Evolutionary conservation across 2,329 filamentous ascomycete genomes (phyloP).

Genomic region (Xylaria sp.): DNA sequence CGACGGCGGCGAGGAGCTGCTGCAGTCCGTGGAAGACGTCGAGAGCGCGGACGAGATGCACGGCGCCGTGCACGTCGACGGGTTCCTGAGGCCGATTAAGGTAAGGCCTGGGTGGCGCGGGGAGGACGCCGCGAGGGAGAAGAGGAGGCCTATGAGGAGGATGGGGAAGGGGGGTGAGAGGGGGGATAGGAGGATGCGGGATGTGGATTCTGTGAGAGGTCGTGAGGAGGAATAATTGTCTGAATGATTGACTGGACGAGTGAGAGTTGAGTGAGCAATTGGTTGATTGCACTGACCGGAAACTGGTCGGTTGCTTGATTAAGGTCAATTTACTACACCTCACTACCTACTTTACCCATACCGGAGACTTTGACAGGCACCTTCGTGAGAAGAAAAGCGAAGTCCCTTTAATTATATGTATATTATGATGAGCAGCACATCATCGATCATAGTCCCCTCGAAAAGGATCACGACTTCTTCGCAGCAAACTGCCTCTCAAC

Average conservation of each 20-base stretch:
- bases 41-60: constrained; percentile 64
- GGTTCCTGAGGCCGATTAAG: constrained; percentile 70
- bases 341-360: neutral
- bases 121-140: constrained; percentile 46
- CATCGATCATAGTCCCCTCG: neutral
- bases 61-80: constrained; percentile 75
- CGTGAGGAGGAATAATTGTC: neutral
- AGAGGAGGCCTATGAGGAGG: constrained; percentile 5
- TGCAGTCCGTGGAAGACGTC: constrained; percentile 47
- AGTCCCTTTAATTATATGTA: neutral
- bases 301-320: neutral
- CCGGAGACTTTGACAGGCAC: neutral
- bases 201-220: constrained; percentile 21
- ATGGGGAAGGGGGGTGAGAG: neutral
- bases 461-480: constrained; percentile 35
- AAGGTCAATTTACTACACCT: neutral
- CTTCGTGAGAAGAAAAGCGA: neutral
- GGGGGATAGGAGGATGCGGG: constrained; percentile 24
- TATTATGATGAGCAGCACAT: neutral
- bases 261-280: neutral
- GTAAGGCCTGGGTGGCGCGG: constrained; percentile 61
- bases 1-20: constrained; percentile 41
- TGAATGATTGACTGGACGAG: neutral
- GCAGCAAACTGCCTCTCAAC: constrained; percentile 54
- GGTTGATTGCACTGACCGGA: neutral